Conservation (phyloP, 257 asterid genomes). For the Solanum habrochaites region DNA sequence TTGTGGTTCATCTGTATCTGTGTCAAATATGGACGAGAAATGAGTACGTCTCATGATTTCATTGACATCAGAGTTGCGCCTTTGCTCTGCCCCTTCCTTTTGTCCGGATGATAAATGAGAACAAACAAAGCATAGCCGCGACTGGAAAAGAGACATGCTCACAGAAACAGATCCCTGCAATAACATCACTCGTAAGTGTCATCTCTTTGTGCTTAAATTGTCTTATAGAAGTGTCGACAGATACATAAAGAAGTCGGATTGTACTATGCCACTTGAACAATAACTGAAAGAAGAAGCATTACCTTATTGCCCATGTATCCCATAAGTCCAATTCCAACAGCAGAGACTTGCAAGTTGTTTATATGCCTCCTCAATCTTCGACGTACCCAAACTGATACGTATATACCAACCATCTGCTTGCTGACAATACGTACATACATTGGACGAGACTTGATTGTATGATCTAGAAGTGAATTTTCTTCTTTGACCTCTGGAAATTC, state of each 20-base stretch:
- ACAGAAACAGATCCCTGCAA: conserved; percentile 91
- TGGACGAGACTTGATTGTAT: conserved; percentile 20
- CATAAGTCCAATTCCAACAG: conserved; percentile 95
- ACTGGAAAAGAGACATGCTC: conserved; percentile 80
- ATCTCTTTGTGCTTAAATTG: neutral
- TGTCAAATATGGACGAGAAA: conserved; percentile 59
- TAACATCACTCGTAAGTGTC: neutral
- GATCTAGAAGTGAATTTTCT: conserved; percentile 3
- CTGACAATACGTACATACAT: conserved; percentile 71
- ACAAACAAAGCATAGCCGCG: conserved; percentile 84
- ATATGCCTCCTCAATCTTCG: conserved; percentile 70
- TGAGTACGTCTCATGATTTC: conserved; percentile 74
- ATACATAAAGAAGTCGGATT: neutral
- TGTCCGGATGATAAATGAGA: conserved; percentile 89
- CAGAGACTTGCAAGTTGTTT: conserved; percentile 79
- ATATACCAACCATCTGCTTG: conserved; percentile 98
- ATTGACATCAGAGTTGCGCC: conserved; percentile 70
- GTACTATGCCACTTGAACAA: neutral
- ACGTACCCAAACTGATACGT: conserved; percentile 80
- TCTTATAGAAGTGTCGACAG: neutral
- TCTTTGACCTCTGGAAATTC: conserved; percentile 17
- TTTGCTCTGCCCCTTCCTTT: conserved; percentile 60
- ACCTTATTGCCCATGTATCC: conserved; percentile 99
- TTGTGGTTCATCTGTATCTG: conserved; percentile 49
- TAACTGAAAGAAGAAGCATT: neutral